Evolutionary conservation across 441 rosid species (phyloP).

Genomic region (Geranium incanum): DNA sequence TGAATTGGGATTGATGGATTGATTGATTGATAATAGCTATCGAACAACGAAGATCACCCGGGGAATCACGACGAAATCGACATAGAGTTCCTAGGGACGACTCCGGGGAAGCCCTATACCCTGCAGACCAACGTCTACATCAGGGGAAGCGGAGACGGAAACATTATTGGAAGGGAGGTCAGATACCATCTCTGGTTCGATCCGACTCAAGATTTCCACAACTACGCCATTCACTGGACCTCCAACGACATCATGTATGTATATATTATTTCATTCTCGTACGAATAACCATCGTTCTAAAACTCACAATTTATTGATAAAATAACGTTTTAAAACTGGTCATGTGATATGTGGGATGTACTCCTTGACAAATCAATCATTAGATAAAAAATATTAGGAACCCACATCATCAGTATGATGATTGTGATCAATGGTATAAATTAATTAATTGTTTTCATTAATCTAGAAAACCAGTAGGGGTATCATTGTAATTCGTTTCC

Average conservation of each 20-base stretch:
- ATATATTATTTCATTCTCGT: too few relatives aligned
- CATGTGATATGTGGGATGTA: too few relatives aligned
- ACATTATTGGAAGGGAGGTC: conserved; percentile 51
- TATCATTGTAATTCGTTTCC: too few relatives aligned
- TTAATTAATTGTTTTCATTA: too few relatives aligned
- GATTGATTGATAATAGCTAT: conserved; percentile 32
- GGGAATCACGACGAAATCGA: conserved; percentile 68
- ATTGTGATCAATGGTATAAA: too few relatives aligned
- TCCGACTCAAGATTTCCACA: conserved; percentile 53
- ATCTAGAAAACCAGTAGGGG: too few relatives aligned
- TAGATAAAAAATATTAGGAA: too few relatives aligned
- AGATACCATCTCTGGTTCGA: conserved; percentile 58
- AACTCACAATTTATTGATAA: too few relatives aligned
- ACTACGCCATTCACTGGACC: conserved; percentile 54
- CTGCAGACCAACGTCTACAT: conserved; percentile 59
- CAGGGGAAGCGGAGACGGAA: conserved; percentile 64
- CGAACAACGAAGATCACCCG: conserved; percentile 52
- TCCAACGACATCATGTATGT: conserved; percentile 50
- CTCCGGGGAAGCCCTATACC: conserved; percentile 47
- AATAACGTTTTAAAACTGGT: too few relatives aligned
- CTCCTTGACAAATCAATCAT: too few relatives aligned
- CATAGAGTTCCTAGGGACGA: conserved; percentile 64
- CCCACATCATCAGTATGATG: too few relatives aligned
- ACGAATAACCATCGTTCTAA: too few relatives aligned
- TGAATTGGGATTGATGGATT: neutral